phyloP scores from a whole-genome alignment of 2,329 filamentous ascomycete species.

The Colletotrichum sp. region DNA sequence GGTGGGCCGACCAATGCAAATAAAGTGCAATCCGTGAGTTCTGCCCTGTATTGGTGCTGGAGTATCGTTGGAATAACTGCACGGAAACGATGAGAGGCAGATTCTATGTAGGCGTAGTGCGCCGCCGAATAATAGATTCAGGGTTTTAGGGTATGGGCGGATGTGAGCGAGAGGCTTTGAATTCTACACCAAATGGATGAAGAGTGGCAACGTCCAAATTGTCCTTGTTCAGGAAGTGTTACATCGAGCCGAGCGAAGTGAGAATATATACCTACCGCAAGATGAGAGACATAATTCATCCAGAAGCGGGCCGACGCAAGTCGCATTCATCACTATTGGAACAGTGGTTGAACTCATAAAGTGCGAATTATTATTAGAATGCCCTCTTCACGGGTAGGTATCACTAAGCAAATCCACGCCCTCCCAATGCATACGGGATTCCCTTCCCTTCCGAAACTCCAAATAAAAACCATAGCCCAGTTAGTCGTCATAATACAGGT shows the following conservation, averaged over 20 bases:
- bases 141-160: neutral
- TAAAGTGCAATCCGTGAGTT: accelerated
- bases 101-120: neutral
- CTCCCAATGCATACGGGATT: neutral
- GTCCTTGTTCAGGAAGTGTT: neutral
- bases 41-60: accelerated
- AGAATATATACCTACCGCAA: neutral
- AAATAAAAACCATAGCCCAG: neutral
- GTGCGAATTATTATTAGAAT: neutral
- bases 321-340: neutral
- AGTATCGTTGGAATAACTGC: neutral
- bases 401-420: neutral
- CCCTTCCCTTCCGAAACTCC: neutral
- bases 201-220: accelerated
- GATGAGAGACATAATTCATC: neutral
- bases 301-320: neutral
- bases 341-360: neutral
- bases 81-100: neutral
- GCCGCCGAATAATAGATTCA: neutral
- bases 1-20: neutral
- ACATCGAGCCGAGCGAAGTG: accelerated
- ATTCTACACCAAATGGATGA: accelerated
- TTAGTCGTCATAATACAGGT: neutral
- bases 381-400: neutral
- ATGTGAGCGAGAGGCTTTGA: neutral